phyloP scores from a whole-genome alignment of 257 asterid genomes.

The Ilex asprella region DNA sequence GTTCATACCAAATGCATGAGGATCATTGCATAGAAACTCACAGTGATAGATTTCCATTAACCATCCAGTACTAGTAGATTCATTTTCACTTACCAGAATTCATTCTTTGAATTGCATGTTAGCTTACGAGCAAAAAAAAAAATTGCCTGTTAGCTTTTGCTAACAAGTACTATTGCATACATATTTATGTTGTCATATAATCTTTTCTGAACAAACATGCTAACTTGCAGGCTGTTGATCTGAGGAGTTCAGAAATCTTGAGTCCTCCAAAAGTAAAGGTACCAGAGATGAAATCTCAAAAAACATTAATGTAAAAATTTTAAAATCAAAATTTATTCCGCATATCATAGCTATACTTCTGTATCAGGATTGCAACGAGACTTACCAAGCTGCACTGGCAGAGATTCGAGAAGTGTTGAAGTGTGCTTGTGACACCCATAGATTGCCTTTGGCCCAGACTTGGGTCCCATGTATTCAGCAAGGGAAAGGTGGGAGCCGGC shows the following conservation, averaged over 20 bases:
- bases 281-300: neutral
- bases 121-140: no score
- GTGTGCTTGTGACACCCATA: slow-evolving; percentile 48
- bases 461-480: slow-evolving; percentile 72
- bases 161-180: no score
- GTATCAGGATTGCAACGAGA: slow-evolving; percentile 48
- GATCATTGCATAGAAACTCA: no score
- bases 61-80: no score
- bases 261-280: slow-evolving; percentile 46
- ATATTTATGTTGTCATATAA: neutral
- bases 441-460: slow-evolving; percentile 70
- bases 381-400: slow-evolving; percentile 48
- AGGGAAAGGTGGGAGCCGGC: slow-evolving; percentile 59
- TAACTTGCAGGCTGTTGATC: slow-evolving; percentile 57
- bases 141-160: no score
- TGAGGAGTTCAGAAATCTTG: slow-evolving; percentile 40
- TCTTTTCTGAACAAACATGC: neutral
- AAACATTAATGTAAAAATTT: no score
- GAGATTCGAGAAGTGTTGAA: slow-evolving; percentile 54
- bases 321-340: slow-evolving; percentile 2
- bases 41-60: no score
- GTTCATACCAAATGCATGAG: no score
- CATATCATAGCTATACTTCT: slow-evolving; percentile 10
- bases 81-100: no score
- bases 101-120: no score